Evolutionary conservation across 2,329 filamentous ascomycete species (phyloP), one percentile per base, ranked within the genome.

Genomic region (Cyclaneusma minus): DNA sequence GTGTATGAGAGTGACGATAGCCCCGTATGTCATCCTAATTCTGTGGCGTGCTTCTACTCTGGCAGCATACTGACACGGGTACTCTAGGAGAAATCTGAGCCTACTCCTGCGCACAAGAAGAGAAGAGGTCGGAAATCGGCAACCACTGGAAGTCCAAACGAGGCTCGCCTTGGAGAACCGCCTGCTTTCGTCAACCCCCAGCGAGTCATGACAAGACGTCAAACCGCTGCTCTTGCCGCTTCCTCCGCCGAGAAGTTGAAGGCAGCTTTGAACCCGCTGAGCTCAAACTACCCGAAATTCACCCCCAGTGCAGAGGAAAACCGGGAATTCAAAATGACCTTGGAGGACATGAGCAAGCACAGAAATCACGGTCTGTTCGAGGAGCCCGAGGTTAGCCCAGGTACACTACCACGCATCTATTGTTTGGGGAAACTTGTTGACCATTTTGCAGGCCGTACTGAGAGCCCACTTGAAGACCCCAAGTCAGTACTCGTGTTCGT

Each of bases 1-100:
- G 59, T 56, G 21, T 64, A 67, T 10, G 73, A 68, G 0, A 39
- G 54, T 35, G 56, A 62, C 25, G 58, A 51, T 10, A 62, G 53
- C 25, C 58, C 58, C 20, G 68, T 72, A 45, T 40, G 58, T 43
- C 15, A 10, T 16, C 12, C 28, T 2, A 23, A n/a, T 28, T 7
- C 5, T 14, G 19, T 14, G 12, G 13, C 5, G 11, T 30, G 28
- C 23, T 17, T 11, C 9, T 19, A 13, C 21, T 18, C 12, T 19
- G 8, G 16, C 29, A 28, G 29, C 41, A 20, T 37, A 20, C 17
- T 14, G 17, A 10, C 6, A 13, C 21, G 39, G 36, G 28, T 34
- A 27, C 17, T 11, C 24, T 16, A 27, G 27, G 18, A 23, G 7
- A 11, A 14, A 29, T 13, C 16, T 13, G 9, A 10, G 11, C 21